Percentiles rank a stretch among this genome's conserved stretches.
phyloP scores from a whole-genome alignment of 148 eudicot species.

The Heliosperma pusillum region DNA sequence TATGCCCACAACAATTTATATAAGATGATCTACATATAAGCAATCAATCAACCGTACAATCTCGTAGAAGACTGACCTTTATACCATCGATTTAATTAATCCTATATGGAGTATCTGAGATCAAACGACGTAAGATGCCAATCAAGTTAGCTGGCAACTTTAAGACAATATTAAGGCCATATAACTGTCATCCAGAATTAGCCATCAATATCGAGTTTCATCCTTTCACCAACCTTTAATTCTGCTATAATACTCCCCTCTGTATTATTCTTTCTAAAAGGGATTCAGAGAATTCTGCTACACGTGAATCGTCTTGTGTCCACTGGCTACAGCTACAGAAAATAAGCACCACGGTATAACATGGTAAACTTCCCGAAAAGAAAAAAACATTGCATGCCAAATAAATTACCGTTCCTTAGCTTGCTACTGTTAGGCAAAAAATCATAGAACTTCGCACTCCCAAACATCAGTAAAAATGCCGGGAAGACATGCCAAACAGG shows the following conservation, averaged over 20 bases:
- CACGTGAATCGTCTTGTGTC: not conserved
- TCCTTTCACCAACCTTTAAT: not conserved
- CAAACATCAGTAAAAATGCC: not conserved
- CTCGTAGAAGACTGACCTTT: not conserved
- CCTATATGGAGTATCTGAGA: constrained; percentile 16
- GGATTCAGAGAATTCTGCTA: not conserved
- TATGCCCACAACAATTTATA: not conserved
- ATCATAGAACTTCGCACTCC: not conserved
- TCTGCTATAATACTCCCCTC: not conserved
- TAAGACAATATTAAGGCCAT: not conserved
- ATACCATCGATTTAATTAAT: no score
- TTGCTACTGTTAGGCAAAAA: not conserved
- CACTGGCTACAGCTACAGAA: not conserved
- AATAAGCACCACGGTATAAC: not conserved
- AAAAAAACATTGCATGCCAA: no score
- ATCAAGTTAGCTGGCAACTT: not conserved
- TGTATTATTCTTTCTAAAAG: not conserved
- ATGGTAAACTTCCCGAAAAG: not conserved
- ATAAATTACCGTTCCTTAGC: not conserved
- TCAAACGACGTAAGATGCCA: no score
- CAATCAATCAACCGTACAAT: not conserved
- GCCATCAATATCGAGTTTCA: not conserved
- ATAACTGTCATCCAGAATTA: not conserved
- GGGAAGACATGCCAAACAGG: not conserved
- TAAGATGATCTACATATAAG: not conserved